phyloP scores from a whole-genome alignment of 768 basidiomycete genomes.

The Tylopilus subfusipes region DNA sequence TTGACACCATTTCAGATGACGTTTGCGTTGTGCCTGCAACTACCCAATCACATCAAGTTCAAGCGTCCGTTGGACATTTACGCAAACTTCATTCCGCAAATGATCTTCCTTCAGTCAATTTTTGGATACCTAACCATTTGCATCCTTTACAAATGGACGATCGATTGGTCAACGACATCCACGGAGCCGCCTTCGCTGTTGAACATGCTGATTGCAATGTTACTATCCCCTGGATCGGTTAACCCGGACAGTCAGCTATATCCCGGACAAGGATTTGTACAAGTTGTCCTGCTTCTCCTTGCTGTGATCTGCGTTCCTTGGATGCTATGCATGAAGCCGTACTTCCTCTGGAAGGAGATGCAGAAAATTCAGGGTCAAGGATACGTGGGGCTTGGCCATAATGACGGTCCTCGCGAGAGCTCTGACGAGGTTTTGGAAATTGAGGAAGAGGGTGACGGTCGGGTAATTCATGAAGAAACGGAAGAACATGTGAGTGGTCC shows the following conservation, averaged over 20 bases:
- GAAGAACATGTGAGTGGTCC: constrained; percentile 64
- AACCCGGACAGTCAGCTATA: constrained; percentile 70
- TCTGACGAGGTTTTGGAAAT: constrained; percentile 65
- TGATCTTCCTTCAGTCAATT: constrained; percentile 96
- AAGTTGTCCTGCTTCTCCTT: constrained; percentile 70
- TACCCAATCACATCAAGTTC: constrained; percentile 94
- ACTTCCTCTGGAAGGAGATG: constrained; percentile 87
- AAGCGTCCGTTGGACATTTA: constrained; percentile 83
- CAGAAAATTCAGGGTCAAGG: constrained; percentile 79
- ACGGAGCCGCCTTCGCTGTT: constrained; percentile 83
- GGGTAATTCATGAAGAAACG: constrained; percentile 67
- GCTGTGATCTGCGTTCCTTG: constrained; percentile 91
- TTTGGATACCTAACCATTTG: constrained; percentile 94
- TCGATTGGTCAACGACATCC: constrained; percentile 78
- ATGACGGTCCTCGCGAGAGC: constrained; percentile 52
- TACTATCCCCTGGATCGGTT: constrained; percentile 83
- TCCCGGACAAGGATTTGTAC: constrained; percentile 81
- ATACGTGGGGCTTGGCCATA: constrained; percentile 66
- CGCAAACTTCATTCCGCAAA: constrained; percentile 94
- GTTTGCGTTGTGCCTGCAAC: constrained; percentile 92
- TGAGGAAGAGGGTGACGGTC: constrained; percentile 79
- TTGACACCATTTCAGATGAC: constrained; percentile 72
- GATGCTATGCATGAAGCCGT: constrained; percentile 91
- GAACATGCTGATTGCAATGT: constrained; percentile 97
- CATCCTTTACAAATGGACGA: constrained; percentile 96